Evolutionary conservation across 1,139 yeast genomes (phyloP).

Genomic region (Lodderomyces pseudojiufengensis): DNA sequence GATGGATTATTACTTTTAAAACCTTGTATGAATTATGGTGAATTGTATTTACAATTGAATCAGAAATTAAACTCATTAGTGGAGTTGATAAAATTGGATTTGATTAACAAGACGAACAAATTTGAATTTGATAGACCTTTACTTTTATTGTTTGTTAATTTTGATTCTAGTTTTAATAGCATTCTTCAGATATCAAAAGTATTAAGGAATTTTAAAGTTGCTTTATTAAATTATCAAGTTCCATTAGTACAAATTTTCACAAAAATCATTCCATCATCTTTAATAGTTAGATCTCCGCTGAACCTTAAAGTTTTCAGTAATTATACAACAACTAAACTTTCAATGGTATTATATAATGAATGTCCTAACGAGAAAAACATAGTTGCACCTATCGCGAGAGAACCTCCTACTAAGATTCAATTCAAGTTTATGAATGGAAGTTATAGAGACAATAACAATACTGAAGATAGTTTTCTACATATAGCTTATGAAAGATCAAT

Average conservation of each 20-base stretch:
- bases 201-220: conserved; percentile 46
- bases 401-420: conserved; percentile 44
- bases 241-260: conserved; percentile 48
- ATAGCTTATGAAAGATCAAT: conserved; percentile 79
- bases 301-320: conserved; percentile 49
- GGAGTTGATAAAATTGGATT: conserved; percentile 36
- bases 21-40: conserved; percentile 17
- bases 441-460: conserved; percentile 24
- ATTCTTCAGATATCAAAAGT: conserved; percentile 45
- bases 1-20: conserved; percentile 32
- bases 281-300: conserved; percentile 43
- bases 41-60: conserved; percentile 29
- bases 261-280: conserved; percentile 55
- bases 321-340: conserved; percentile 43
- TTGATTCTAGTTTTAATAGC: conserved; percentile 42
- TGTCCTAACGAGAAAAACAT: conserved; percentile 34
- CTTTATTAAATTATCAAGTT: conserved; percentile 35
- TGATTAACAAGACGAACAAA: conserved; percentile 39
- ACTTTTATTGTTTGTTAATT: conserved; percentile 45
- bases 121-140: conserved; percentile 47
- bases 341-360: conserved; percentile 63
- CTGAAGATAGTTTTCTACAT: conserved; percentile 76
- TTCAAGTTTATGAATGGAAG: conserved; percentile 45
- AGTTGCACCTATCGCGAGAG: conserved; percentile 44
- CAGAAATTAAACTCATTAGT: conserved; percentile 28